phyloP scores from a whole-genome alignment of 805 yeast species.

The Phaffomyces thermotolerans region DNA sequence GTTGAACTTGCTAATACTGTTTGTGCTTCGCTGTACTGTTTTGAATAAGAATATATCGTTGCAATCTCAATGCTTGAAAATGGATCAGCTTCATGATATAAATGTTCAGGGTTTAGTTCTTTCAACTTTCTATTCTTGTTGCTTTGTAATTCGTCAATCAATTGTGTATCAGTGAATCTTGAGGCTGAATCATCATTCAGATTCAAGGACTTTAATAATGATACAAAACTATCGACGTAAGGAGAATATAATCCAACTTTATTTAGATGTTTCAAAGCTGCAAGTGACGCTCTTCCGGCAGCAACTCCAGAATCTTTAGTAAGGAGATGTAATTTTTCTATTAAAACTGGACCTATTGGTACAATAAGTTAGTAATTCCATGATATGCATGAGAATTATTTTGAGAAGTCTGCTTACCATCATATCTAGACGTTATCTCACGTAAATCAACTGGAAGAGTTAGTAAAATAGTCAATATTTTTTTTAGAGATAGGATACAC shows the following conservation, averaged over 20 bases:
- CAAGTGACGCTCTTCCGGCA: constrained; percentile 11
- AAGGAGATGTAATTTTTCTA: constrained; percentile 15
- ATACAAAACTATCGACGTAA: constrained; percentile 10
- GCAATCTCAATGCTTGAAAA: constrained; percentile 14
- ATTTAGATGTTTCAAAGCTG: constrained; percentile 15
- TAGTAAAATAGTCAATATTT: not conserved
- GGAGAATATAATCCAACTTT: constrained; percentile 14
- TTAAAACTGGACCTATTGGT: constrained; percentile 14
- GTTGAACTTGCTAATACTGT: constrained; percentile 13
- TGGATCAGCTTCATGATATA: constrained; percentile 19
- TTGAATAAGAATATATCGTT: constrained; percentile 11
- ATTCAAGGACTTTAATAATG: constrained; percentile 2
- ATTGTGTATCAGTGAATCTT: constrained; percentile 6
- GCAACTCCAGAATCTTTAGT: constrained; percentile 2
- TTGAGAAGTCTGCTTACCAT: constrained; percentile 2
- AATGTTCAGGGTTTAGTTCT: constrained; percentile 13
- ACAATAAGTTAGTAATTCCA: not conserved
- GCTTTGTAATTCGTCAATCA: constrained; percentile 2
- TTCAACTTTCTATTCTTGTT: constrained; percentile 5
- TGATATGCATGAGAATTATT: not conserved
- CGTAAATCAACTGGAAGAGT: constrained; percentile 1
- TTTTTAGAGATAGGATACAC: not conserved
- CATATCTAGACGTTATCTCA: constrained; percentile 1
- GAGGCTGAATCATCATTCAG: not conserved
- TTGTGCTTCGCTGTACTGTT: constrained; percentile 18